Conservation (phyloP, 345 rosid species). For the Populus deltoides region DNA sequence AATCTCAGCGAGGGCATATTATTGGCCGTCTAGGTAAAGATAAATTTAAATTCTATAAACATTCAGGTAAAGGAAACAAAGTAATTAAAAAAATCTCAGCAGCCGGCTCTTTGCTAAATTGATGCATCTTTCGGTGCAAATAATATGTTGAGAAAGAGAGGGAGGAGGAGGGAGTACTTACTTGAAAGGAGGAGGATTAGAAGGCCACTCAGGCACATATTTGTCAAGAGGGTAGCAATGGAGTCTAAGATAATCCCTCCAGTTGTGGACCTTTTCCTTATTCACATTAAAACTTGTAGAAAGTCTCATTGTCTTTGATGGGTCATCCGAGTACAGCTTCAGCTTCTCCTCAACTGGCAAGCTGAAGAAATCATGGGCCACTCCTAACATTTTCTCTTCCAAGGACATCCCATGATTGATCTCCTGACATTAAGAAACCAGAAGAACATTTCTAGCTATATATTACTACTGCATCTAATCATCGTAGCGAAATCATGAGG, state of each 20-base stretch:
- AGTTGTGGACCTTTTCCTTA: conserved; percentile 72
- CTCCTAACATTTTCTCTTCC: conserved; percentile 45
- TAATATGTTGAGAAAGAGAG: neutral
- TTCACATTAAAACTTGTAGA: conserved; percentile 84
- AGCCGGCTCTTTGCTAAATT: neutral
- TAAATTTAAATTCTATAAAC: neutral
- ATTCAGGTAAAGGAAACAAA: neutral
- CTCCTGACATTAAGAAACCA: conserved; percentile 35
- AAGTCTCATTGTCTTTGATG: conserved; percentile 67
- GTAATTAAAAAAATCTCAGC: neutral
- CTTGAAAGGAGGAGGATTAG: conserved; percentile 71
- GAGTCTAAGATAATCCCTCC: conserved; percentile 88
- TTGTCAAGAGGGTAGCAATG: conserved; percentile 72
- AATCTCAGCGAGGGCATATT: neutral
- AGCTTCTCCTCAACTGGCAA: conserved; percentile 75
- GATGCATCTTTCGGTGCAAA: neutral
- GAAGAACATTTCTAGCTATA: neutral
- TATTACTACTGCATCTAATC: no score
- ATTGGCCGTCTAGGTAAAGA: neutral
- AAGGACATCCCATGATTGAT: conserved; percentile 58
- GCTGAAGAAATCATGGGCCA: conserved; percentile 55
- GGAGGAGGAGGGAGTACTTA: conserved; percentile 16
- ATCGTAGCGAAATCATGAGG: no score
- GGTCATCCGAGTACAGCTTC: conserved; percentile 86
- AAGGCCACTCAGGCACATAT: conserved; percentile 78